Base-by-base conservation (phyloP, 2,329 filamentous ascomycete species). In the Clarireedia hainanense region DNA sequence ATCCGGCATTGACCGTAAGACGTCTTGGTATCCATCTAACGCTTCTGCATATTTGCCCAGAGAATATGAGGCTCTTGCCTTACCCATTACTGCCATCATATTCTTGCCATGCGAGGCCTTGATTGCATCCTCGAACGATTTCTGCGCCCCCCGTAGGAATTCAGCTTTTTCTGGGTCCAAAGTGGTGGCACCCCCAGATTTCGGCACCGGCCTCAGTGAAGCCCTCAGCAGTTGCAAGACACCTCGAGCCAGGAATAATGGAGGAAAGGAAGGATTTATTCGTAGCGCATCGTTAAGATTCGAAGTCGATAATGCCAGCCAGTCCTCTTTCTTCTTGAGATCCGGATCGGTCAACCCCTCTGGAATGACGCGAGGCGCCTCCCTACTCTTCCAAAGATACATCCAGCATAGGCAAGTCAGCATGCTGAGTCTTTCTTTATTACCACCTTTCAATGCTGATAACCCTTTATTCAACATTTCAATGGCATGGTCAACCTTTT, bases 281-380 rank as follows among this genome's bases (percentile, higher is more conserved):
- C 91, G 85, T 20, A 89, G 89, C n/a, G 94, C 92, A 66, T 97
- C 94, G 72, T 99, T 99, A 60, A 99, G 79, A 1, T 88, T 91
- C 47, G 85, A 83, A 2, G 92, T 97, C n/a, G 92, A 92, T 50
- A 87, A 80, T 68, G 95, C 88, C 37, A 99, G 81, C 71, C 91
- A 99, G 72, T 87, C 83, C 63, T 99, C 94, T 71, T 99, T 99
- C 15, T 89, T 96, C 74, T 88, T 91, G 46, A 84, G 82, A 50
- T 50, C 52, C 12, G 85, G 81, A 23, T 80, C 77, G 52, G 81
- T 71, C 52, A 80, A 75, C 26, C 81, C 84, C 56, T 89, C 89
- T 15, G 80, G 77, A 52, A 78, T 77, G 24, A 86, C 76, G 62
- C 85, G 78, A 49, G 85, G 83, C 12, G 85, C 84, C 60, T 85